phyloP scores from a whole-genome alignment of 2,329 filamentous ascomycete genomes.

The Beauveria pseudobassiana region DNA sequence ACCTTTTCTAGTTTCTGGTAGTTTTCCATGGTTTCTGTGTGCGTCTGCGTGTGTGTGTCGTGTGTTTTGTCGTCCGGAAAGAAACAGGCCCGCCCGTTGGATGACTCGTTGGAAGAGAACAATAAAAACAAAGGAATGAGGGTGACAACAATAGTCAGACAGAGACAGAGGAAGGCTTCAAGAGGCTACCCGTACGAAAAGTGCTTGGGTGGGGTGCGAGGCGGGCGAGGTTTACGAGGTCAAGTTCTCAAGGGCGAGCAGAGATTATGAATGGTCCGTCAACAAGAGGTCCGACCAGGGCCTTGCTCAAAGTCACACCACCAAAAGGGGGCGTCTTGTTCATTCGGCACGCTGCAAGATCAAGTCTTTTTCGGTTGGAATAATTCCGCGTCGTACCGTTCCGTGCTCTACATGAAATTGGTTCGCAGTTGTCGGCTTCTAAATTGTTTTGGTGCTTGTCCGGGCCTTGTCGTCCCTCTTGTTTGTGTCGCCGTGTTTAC shows the following conservation, averaged over 20 bases:
- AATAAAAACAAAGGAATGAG: background rate
- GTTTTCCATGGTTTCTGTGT: conserved; percentile 64
- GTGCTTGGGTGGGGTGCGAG: conserved; percentile 2
- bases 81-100: conserved; percentile 10
- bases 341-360: background rate
- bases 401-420: background rate
- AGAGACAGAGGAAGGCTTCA: background rate
- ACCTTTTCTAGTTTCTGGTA: conserved; percentile 97
- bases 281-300: background rate
- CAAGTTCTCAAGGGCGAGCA: background rate
- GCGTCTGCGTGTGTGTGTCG: conserved; percentile 7
- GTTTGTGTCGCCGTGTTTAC: conserved; percentile 8
- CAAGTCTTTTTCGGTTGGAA: background rate
- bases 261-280: background rate
- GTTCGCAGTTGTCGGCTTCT: background rate
- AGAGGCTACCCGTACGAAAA: conserved; percentile 2
- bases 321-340: background rate
- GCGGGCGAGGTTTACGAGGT: conserved; percentile 4
- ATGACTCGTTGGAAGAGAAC: background rate
- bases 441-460: background rate
- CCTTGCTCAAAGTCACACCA: background rate
- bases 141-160: background rate
- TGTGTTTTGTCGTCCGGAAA: conserved; percentile 4
- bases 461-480: background rate
- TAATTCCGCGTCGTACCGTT: background rate